Evolutionary conservation across 2,329 filamentous ascomycete genomes (phyloP).

Genomic region (Trichoderma polysporum): DNA sequence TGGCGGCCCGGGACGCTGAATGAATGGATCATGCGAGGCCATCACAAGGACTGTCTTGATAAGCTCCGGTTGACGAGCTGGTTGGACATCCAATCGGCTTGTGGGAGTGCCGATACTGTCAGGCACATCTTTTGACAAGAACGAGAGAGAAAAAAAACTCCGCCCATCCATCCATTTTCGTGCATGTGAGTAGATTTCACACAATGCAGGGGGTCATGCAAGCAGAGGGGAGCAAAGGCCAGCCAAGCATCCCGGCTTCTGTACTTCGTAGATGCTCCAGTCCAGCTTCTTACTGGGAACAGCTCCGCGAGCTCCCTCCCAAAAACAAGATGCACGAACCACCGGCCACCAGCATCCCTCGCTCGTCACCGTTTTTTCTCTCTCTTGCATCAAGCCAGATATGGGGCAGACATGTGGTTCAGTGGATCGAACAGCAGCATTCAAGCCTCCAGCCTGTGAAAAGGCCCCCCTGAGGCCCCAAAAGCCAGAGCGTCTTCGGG

Average conservation of each 20-base stretch:
- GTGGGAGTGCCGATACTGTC: not conserved
- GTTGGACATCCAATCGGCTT: not conserved
- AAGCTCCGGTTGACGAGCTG: not conserved
- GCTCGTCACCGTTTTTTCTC: not conserved
- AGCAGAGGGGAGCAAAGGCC: not conserved
- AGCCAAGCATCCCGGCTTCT: too few relatives aligned
- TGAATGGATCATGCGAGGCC: slow-evolving; percentile 2
- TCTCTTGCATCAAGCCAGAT: not conserved
- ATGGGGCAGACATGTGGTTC: not conserved
- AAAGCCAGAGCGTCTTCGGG: not conserved
- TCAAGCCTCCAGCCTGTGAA: not conserved
- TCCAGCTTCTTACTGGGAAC: not conserved
- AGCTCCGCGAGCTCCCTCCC: not conserved
- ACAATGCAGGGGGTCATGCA: not conserved
- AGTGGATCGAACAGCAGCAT: not conserved
- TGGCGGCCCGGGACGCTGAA: not conserved
- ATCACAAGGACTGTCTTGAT: slow-evolving; percentile 6
- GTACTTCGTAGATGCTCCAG: not conserved
- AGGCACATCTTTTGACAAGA: not conserved
- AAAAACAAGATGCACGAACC: not conserved
- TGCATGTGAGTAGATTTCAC: not conserved
- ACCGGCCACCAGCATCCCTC: not conserved
- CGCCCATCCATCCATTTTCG: not conserved
- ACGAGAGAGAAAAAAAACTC: not conserved
- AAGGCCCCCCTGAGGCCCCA: not conserved